These are phyloP conservation scores for Boletus tomentosulus DNA, from an alignment of 768 basidiomycete genomes.

Conservation along the genomic window DNA sequence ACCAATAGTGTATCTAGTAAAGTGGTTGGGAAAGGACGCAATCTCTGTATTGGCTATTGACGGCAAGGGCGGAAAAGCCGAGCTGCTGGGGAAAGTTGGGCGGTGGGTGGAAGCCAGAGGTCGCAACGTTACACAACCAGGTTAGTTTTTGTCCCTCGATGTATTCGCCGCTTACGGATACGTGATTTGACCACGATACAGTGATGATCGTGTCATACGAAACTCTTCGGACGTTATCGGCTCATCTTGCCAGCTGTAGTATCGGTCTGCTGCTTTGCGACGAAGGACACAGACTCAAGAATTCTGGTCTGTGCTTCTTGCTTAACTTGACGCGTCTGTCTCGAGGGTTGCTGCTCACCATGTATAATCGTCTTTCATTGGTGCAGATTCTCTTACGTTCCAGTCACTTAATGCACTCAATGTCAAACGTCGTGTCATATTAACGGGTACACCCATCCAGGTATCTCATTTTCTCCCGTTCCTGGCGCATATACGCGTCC, in stretches of 20 bases:
- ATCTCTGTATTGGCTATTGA: slow-evolving; percentile 85
- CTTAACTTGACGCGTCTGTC: not conserved
- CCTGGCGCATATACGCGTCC: slow-evolving; percentile 5
- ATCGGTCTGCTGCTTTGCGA: slow-evolving; percentile 95
- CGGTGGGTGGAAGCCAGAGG: slow-evolving; percentile 90
- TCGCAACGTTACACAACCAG: slow-evolving; percentile 87
- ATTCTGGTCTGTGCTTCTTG: slow-evolving; percentile 61
- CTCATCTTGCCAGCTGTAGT: slow-evolving; percentile 69
- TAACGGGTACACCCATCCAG: slow-evolving; percentile 93
- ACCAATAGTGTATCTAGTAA: slow-evolving; percentile 47
- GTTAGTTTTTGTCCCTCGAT: slow-evolving; percentile 36
- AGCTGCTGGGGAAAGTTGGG: slow-evolving; percentile 71
- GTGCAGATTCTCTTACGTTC: slow-evolving; percentile 80
- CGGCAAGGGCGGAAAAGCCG: slow-evolving; percentile 84
- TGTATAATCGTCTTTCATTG: not conserved
- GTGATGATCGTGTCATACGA: slow-evolving; percentile 99
- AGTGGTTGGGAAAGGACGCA: slow-evolving; percentile 90
- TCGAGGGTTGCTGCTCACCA: slow-evolving; percentile 1
- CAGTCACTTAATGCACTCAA: slow-evolving; percentile 77
- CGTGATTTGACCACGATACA: slow-evolving; percentile 25
- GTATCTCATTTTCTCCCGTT: slow-evolving; percentile 31
- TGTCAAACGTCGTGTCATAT: slow-evolving; percentile 86
- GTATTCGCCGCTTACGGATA: not conserved
- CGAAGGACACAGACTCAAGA: slow-evolving; percentile 96
- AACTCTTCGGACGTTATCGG: slow-evolving; percentile 78